Conservation (phyloP, 768 basidiomycete species). For the Pseudohyphozyma bogoriensis region DNA sequence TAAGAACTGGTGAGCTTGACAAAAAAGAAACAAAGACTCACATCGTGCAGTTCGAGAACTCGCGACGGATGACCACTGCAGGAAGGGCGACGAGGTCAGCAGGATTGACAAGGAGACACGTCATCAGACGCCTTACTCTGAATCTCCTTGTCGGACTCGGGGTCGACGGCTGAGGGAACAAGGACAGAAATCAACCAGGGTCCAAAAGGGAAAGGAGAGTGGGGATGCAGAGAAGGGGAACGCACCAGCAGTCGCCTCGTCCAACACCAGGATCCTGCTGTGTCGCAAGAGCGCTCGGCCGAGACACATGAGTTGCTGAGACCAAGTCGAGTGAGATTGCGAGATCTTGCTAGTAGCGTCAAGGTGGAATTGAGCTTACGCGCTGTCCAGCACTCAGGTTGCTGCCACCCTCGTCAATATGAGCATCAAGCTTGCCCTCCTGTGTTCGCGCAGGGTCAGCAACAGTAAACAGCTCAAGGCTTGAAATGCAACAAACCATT, state of each 20-base stretch:
- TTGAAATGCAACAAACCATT: slow-evolving; percentile 17
- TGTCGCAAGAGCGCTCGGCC: slow-evolving; percentile 43
- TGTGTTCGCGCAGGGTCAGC: too few relatives aligned
- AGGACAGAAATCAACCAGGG: not conserved
- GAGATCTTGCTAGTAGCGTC: too few relatives aligned
- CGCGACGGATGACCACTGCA: slow-evolving; percentile 48
- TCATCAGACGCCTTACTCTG: too few relatives aligned
- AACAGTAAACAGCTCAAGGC: too few relatives aligned
- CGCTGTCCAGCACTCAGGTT: slow-evolving; percentile 77
- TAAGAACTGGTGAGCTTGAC: not conserved
- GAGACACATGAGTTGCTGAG: slow-evolving; percentile 84
- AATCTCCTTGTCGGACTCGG: slow-evolving; percentile 53
- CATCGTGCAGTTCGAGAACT: slow-evolving; percentile 50
- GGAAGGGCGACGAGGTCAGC: not conserved
- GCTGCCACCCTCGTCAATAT: slow-evolving; percentile 65
- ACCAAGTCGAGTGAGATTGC: too few relatives aligned
- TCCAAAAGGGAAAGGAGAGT: too few relatives aligned
- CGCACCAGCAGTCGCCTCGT: slow-evolving; percentile 54
- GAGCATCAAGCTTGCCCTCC: slow-evolving; percentile 55
- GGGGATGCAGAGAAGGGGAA: slow-evolving; percentile 27
- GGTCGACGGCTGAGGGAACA: slow-evolving; percentile 43
- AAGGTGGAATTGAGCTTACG: too few relatives aligned
- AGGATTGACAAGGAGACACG: not conserved
- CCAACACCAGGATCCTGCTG: slow-evolving; percentile 82
- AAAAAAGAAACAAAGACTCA: not conserved